Evolutionary conservation across 2,329 filamentous ascomycete species (phyloP).

Genomic region (Cladophialophora chaetospira): DNA sequence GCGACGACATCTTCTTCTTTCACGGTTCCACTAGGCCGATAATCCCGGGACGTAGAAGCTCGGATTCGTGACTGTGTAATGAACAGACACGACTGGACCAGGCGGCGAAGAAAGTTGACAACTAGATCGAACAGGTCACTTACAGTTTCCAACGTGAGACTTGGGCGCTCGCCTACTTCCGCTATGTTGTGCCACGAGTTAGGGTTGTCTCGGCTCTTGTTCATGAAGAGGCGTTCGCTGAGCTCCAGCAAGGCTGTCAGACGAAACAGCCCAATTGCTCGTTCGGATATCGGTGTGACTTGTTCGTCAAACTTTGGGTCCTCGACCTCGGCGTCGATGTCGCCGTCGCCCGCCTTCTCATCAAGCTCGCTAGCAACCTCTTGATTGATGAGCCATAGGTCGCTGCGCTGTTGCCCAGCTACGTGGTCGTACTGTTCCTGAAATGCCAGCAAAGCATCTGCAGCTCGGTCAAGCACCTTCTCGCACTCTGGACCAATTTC

Average conservation of each 20-base stretch:
- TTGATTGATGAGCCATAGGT: conserved; percentile 63
- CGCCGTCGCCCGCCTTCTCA: conserved; percentile 3
- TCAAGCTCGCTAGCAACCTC: conserved; percentile 26
- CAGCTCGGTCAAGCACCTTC: conserved; percentile 66
- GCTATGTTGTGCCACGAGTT: conserved; percentile 69
- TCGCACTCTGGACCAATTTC: conserved; percentile 71
- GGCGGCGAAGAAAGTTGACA: conserved; percentile 66
- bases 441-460: conserved; percentile 64
- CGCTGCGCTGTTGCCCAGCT: conserved; percentile 55
- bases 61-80: conserved; percentile 70
- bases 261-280: conserved; percentile 54
- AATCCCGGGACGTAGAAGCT: conserved; percentile 43
- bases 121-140: conserved; percentile 71
- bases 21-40: conserved; percentile 40
- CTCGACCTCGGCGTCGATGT: conserved; percentile 10
- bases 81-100: conserved; percentile 70
- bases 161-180: conserved; percentile 58
- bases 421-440: conserved; percentile 66
- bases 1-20: conserved; percentile 55
- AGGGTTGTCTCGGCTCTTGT: conserved; percentile 53
- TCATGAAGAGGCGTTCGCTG: conserved; percentile 74
- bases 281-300: not conserved
- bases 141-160: conserved; percentile 74
- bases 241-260: conserved; percentile 64
- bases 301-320: not conserved